These are phyloP conservation scores for Hygrophorus pudorinus DNA, from an alignment of 768 basidiomycete species.

Conservation along the genomic window DNA sequence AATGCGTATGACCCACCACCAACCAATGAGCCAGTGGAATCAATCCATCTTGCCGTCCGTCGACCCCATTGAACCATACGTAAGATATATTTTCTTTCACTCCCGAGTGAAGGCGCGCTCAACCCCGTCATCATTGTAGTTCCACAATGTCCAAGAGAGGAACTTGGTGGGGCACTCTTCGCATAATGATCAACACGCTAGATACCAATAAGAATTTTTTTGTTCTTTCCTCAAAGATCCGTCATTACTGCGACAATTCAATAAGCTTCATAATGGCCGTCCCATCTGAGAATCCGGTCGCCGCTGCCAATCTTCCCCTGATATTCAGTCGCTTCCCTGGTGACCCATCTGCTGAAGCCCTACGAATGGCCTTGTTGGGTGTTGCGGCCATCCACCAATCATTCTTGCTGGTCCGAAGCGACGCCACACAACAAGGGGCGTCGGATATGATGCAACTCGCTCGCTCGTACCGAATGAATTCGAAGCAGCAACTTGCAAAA, in stretches of 20 bases:
- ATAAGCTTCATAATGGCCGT: no score
- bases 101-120: not conserved
- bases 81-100: slow-evolving; percentile 25
- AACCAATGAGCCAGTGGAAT: slow-evolving; percentile 44
- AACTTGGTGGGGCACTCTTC: slow-evolving; percentile 28
- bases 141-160: slow-evolving; percentile 25
- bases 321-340: no score
- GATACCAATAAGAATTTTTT: slow-evolving; percentile 26
- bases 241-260: not conserved
- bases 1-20: slow-evolving; percentile 42
- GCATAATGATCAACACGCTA: slow-evolving; percentile 29
- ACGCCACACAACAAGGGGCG: no score
- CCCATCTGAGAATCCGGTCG: no score
- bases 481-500: no score
- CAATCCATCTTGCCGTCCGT: slow-evolving; percentile 14
- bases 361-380: no score
- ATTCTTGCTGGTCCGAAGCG: no score
- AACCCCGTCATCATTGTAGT: slow-evolving; percentile 9
- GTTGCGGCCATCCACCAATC: no score
- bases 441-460: no score
- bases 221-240: not conserved
- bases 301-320: no score
- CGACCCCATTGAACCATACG: slow-evolving; percentile 48
- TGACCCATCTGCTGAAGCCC: no score
- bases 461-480: no score